Evolutionary conservation across 23 red algal species (phyloP).

Genomic region (Gracilaria domingensis): DNA sequence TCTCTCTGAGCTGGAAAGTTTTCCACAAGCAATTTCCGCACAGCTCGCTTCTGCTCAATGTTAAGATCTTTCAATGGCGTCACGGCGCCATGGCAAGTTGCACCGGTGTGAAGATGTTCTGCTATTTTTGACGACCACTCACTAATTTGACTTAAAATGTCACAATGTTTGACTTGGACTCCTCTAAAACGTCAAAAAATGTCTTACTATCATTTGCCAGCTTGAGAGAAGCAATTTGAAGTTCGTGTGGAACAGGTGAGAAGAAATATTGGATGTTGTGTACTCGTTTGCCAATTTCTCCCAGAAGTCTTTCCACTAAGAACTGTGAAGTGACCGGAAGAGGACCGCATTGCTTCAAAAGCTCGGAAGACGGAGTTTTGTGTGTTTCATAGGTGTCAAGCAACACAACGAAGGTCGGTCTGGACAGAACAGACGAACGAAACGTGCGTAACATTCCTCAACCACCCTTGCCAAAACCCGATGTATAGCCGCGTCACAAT

Average conservation of each 20-base stretch:
- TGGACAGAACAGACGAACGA: neutral
- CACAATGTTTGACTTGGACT: neutral
- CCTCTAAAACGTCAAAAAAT: neutral
- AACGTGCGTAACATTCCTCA: constrained; percentile 9
- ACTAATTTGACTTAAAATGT: neutral
- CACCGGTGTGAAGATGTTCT: neutral
- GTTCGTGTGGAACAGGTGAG: neutral
- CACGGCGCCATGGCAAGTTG: neutral
- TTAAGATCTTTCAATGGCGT: neutral
- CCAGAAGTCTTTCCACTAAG: constrained; percentile 19
- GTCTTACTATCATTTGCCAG: neutral
- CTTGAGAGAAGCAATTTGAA: constrained; percentile 36
- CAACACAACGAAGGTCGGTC: neutral
- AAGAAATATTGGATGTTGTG: neutral
- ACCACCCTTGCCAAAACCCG: neutral
- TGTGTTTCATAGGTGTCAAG: constrained; percentile 1
- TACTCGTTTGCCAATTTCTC: neutral
- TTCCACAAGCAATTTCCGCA: neutral
- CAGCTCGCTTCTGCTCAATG: neutral
- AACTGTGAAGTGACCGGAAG: constrained; percentile 21
- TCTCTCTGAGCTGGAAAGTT: neutral
- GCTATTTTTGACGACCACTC: neutral
- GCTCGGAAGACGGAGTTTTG: constrained; percentile 9
- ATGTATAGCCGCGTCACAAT: neutral
- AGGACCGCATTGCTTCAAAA: constrained; percentile 3